Evolutionary conservation across 2,329 filamentous ascomycete genomes (phyloP).

Genomic region (Elsinoe australis): DNA sequence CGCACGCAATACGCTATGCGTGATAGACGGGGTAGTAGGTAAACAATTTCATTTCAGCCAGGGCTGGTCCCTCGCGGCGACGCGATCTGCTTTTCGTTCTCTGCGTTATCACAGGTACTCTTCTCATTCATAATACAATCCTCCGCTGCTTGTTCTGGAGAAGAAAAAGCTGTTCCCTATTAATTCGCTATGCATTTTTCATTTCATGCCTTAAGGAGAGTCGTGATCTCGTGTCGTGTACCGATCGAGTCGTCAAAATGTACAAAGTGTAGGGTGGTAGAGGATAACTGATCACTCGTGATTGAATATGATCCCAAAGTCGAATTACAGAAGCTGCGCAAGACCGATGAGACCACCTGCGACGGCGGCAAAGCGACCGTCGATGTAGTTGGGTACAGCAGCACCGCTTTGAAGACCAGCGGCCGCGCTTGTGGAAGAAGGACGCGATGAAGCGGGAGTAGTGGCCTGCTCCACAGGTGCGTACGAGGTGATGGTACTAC

Average conservation of each 20-base stretch:
- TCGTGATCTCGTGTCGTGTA: slow-evolving; percentile 19
- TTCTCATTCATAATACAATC: slow-evolving; percentile 9
- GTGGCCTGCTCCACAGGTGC: slow-evolving; percentile 33
- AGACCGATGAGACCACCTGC: slow-evolving; percentile 31
- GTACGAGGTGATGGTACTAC: slow-evolving; percentile 38
- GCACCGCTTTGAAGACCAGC: slow-evolving; percentile 36
- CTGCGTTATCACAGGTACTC: slow-evolving; percentile 5
- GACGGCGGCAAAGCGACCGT: slow-evolving; percentile 26
- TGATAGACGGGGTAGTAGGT: not conserved
- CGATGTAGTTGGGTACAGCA: slow-evolving; percentile 24
- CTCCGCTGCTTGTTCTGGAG: not conserved
- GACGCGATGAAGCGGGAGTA: slow-evolving; percentile 17
- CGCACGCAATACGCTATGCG: no score
- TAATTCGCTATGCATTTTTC: slow-evolving; percentile 20
- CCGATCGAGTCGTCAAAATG: slow-evolving; percentile 16
- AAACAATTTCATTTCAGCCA: slow-evolving; percentile 7
- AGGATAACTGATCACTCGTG: slow-evolving; percentile 5
- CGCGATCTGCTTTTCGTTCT: no score
- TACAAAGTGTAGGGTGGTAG: slow-evolving; percentile 14
- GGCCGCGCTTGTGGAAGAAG: slow-evolving; percentile 20
- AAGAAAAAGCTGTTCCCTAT: not conserved
- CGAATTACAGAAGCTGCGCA: slow-evolving; percentile 29
- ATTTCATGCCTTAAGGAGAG: slow-evolving; percentile 20
- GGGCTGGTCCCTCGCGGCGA: no score
- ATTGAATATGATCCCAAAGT: not conserved